These are phyloP conservation scores for Carex myosuroides DNA, from an alignment of 176 grass and related monocot genomes.

Conservation along the genomic window DNA sequence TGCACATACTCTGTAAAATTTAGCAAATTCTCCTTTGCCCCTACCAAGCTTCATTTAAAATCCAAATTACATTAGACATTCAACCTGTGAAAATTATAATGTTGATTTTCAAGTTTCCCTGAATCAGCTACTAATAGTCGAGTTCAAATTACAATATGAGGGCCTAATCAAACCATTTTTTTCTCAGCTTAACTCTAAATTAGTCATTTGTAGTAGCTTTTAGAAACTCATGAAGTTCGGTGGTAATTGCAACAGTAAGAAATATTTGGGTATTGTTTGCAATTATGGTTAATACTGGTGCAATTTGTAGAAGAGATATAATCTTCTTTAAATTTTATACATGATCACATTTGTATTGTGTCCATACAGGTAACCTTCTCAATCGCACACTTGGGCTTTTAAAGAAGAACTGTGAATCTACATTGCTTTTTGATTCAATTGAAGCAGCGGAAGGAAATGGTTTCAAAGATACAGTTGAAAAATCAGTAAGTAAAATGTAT, in stretches of 20 bases:
- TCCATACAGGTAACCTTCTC: conserved; percentile 77
- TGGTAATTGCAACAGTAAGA: not conserved
- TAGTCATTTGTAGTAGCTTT: not conserved
- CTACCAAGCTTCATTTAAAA: not conserved
- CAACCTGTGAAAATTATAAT: not conserved
- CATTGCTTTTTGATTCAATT: conserved; percentile 55
- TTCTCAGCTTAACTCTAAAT: not conserved
- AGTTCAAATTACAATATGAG: not conserved
- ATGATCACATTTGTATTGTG: not conserved
- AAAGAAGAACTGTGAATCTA: conserved; percentile 93
- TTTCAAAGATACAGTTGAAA: conserved; percentile 59
- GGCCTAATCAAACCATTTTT: not conserved
- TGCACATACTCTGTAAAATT: not conserved
- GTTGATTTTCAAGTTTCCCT: not conserved
- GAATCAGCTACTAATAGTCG: not conserved
- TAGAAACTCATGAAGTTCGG: not conserved
- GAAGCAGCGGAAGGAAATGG: conserved; percentile 58
- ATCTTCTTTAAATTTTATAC: not conserved
- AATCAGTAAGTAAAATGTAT: conserved; percentile 46
- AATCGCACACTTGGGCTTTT: conserved; percentile 88
- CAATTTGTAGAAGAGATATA: not conserved
- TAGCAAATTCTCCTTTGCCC: not conserved
- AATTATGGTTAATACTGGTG: not conserved
- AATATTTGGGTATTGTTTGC: not conserved
- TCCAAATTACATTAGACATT: not conserved